A percentile compares a stretch with the other conserved stretches of the same genome.
These are phyloP conservation scores for Mortierella hygrophila DNA, from an alignment of 192 early-diverging fungal species.

Conservation along the genomic window DNA sequence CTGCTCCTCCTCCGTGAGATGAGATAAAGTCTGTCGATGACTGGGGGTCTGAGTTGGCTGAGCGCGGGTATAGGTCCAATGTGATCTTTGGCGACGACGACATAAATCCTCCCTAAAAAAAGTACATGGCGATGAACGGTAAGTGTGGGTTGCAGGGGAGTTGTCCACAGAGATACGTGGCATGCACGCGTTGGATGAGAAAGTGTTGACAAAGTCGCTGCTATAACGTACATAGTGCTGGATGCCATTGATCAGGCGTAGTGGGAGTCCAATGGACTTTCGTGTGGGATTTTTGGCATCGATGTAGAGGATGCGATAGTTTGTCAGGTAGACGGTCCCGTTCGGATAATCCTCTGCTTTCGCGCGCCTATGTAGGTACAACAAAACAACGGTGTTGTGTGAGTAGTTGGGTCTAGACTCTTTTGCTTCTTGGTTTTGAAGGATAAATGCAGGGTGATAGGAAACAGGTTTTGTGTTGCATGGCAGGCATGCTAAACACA, in stretches of 20 bases:
- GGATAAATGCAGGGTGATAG: not conserved
- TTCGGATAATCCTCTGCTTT: constrained; percentile 75
- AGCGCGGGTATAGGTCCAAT: constrained; percentile 59
- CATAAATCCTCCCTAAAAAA: constrained; percentile 63
- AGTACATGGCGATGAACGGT: too few species aligned
- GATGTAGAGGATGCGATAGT: constrained; percentile 85
- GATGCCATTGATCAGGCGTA: constrained; percentile 60
- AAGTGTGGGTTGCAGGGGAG: not conserved
- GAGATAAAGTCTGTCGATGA: constrained; percentile 21
- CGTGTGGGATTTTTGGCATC: constrained; percentile 68
- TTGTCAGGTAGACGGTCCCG: constrained; percentile 82
- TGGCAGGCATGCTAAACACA: not conserved
- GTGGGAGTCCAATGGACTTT: constrained; percentile 67
- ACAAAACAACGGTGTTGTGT: not conserved
- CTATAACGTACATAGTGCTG: constrained; percentile 60
- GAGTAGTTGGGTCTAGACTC: not conserved
- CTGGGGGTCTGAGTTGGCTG: constrained; percentile 11
- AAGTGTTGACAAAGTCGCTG: not conserved
- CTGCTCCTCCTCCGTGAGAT: constrained; percentile 1
- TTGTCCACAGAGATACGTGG: too few species aligned
- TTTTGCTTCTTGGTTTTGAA: not conserved
- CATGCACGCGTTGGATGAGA: too few species aligned
- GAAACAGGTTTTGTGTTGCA: not conserved
- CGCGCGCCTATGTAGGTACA: constrained; percentile 55
- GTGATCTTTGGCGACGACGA: constrained; percentile 77